Evolutionary conservation across 2,329 filamentous ascomycete species (phyloP).

Genomic region (Curvularia sp.): DNA sequence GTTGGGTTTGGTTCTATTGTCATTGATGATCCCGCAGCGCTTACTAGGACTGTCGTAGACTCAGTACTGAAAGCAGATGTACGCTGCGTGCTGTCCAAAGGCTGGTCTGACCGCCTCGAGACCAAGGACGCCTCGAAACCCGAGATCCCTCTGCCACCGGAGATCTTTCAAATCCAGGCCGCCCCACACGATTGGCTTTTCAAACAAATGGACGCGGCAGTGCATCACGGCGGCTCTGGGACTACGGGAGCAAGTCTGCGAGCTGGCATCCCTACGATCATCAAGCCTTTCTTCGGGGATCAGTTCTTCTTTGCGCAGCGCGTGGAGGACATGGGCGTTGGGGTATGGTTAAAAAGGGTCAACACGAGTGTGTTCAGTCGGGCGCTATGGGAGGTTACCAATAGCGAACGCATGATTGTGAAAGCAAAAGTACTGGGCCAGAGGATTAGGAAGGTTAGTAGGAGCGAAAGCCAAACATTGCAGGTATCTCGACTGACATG

Average conservation of each 20-base stretch:
- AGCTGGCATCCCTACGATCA: conserved; percentile 90
- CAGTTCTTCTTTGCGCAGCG: conserved; percentile 94
- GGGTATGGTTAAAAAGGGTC: conserved; percentile 86
- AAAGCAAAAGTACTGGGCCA: conserved; percentile 85
- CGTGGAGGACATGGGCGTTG: conserved; percentile 92
- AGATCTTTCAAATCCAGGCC: conserved; percentile 87
- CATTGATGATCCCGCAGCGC: conserved; percentile 83
- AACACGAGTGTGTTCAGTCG: conserved; percentile 85
- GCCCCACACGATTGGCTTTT: conserved; percentile 98
- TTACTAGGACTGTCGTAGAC: conserved; percentile 92
- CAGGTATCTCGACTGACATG: conserved; percentile 25
- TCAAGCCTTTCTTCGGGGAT: conserved; percentile 97
- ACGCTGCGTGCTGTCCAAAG: conserved; percentile 92
- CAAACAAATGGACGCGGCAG: conserved; percentile 88
- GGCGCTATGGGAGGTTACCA: conserved; percentile 89
- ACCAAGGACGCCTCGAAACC: conserved; percentile 65
- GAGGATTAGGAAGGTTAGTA: conserved; percentile 80
- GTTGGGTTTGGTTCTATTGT: conserved; percentile 97
- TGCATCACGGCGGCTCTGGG: conserved; percentile 92
- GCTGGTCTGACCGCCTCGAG: conserved; percentile 86
- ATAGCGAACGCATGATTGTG: conserved; percentile 87
- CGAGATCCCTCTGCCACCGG: conserved; percentile 74
- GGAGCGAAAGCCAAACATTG: conserved; percentile 29
- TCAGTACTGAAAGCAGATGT: conserved; percentile 91
- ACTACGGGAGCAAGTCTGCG: conserved; percentile 93